Evolutionary conservation across 2,329 filamentous ascomycete species (phyloP), one percentile per base, ranked within the genome.

Genomic region (Diaporthe humulicola): DNA sequence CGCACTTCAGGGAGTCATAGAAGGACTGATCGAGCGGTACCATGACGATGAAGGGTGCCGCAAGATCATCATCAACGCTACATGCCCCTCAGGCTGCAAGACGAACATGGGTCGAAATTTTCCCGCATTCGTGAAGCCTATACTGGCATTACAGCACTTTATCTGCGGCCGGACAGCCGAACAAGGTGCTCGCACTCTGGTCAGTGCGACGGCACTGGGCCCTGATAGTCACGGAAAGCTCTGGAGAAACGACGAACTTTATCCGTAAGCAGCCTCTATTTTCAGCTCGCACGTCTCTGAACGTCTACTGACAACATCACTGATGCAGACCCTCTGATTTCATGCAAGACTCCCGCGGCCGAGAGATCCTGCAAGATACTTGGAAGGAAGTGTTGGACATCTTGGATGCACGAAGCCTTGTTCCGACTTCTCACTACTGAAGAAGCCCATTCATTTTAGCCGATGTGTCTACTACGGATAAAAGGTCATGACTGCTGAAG

Each of bases 71-170:
- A 81, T 87, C 74, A 87, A 86, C 60, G 85, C 85, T 0, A 80
- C 83, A 6, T 87, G 85, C 74, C 86, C 86, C 1, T 86, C 86
- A 1, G 78, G 86, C 40, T 87, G 85, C 76, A 80, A 77, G 25
- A 85, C 86, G 5, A 81, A 83, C 15, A 80, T 87, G 9, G 82
- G 82, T 3, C 83, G 86, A 12, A 81, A 86, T 56, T 86, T 74
- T 42, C 57, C 61, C 28, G 28, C 25, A 0, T 74, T 79, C 28
- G 58, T 72, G 19, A 78, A 73, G 56, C 75, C 73, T 76, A 61
- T 81, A 1, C 72, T 82, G 42, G 73, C 70, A 22, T 22, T 75
- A 4, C 69, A 72, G 3, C 83, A 82, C 79, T 28, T 85, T 22
- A 75, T 85, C 71, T 82, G 77, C 19, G 85, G 83, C 6, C 82